Evolutionary conservation across 2,329 filamentous ascomycete genomes (phyloP), one percentile per base, ranked within the genome.

Genomic region (Claviceps purpurea): DNA sequence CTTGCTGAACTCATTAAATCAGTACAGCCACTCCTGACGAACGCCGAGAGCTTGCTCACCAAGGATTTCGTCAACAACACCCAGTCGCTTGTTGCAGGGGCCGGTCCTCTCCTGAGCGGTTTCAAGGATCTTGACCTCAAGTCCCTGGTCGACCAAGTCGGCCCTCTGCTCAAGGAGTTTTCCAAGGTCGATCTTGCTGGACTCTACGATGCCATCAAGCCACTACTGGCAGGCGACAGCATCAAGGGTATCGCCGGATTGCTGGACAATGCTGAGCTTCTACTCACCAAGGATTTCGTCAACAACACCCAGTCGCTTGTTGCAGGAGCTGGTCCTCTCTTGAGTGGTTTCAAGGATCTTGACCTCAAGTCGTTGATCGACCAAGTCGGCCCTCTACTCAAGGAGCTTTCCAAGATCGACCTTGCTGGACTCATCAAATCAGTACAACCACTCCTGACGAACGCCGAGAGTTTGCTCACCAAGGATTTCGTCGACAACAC

Each of bases 341-440:
- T 70, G 5, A 61, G 61, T 38, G 61, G 64, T 39, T 60, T 69
- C 8, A 64, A 70, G 60, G 50, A 64, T 24, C 40, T 61, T 8
- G 43, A 63, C 0, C 54, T 63, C 10, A 61, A 66, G 18, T 26
- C 49, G 11, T 8, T 54, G 2, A 40, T 54, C 0, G 40, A 37
- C n/a, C 52, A 54, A 20, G 30, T 54, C 60, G 59, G 60, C 6
- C 68, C 68, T 0, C 54, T 72, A 7, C 51, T 64, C 18, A 52
- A 62, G n/a, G 56, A 54, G 16, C 34, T 55, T 4, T 44, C 48
- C n/a, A 52, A 52, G 48, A 1, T 55, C 2, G 53, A 55, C 18
- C 34, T 55, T 1, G 44, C 38, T 8, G 49, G 50, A 14, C 41
- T 55, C 3, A 49, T 55, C 14, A 44, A 53, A 16, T 26, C 53